phyloP scores from a whole-genome alignment of 2,329 filamentous ascomycete genomes.

The Lachnellula arida region DNA sequence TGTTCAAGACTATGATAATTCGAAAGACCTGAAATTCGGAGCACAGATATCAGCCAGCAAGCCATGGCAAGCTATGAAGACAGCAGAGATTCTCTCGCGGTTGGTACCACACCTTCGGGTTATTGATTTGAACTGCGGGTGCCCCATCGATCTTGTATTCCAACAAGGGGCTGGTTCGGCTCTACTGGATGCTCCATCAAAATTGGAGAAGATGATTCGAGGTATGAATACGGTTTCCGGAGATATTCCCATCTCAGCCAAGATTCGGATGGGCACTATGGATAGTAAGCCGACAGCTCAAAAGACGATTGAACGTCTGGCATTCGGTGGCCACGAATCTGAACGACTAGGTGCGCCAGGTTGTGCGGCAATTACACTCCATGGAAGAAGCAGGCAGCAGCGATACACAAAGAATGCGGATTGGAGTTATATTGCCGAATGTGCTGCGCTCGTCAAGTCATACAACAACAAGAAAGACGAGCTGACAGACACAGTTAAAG shows the following conservation, averaged over 20 bases:
- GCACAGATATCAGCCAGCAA: constrained; percentile 91
- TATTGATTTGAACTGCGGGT: constrained; percentile 95
- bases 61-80: constrained; percentile 84
- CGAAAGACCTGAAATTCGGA: constrained; percentile 81
- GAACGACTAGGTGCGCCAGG: constrained; percentile 71
- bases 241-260: constrained; percentile 87
- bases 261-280: constrained; percentile 87
- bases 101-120: constrained; percentile 80
- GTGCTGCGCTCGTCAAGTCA: constrained; percentile 74
- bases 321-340: constrained; percentile 72
- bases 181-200: constrained; percentile 80
- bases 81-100: constrained; percentile 72
- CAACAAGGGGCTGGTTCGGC: constrained; percentile 85
- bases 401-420: constrained; percentile 90
- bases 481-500: constrained; percentile 69
- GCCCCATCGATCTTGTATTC: constrained; percentile 92
- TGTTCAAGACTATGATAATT: constrained; percentile 74
- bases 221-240: constrained; percentile 94
- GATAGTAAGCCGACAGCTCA: constrained; percentile 74
- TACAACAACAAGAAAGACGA: constrained; percentile 66
- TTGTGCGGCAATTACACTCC: constrained; percentile 90
- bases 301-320: constrained; percentile 76
- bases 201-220: constrained; percentile 88
- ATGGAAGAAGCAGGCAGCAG: constrained; percentile 90
- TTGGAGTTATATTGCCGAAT: constrained; percentile 92